Percentiles rank a stretch among this genome's conserved stretches.
phyloP scores from a whole-genome alignment of 2,329 filamentous ascomycete species.

The Hypocreales sp. region DNA sequence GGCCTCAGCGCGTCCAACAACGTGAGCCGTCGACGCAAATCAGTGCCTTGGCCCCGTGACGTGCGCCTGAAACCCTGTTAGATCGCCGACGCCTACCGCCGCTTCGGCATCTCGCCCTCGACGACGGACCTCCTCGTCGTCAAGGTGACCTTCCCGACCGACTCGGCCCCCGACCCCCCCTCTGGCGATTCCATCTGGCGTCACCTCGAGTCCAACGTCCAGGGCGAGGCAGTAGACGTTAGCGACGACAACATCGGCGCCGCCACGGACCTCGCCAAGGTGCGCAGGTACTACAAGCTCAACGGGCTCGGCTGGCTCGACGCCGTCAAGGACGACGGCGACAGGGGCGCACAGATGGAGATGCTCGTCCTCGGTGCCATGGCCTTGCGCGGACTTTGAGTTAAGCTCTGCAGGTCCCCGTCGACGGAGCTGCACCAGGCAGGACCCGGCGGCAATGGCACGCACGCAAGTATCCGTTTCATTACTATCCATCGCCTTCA shows the following conservation, averaged over 20 bases:
- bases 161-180: constrained; percentile 21
- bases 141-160: constrained; percentile 49
- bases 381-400: constrained; percentile 35
- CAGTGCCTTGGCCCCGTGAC: neutral
- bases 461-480: no score
- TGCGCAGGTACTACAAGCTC: constrained; percentile 80
- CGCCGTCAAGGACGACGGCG: constrained; percentile 23
- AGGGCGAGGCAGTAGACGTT: constrained; percentile 44
- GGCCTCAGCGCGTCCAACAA: constrained; percentile 72
- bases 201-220: constrained; percentile 46
- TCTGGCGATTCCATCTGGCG: constrained; percentile 31
- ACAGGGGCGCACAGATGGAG: constrained; percentile 44
- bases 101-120: constrained; percentile 62
- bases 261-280: constrained; percentile 48
- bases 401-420: no score
- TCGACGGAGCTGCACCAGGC: no score
- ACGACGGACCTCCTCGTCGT: constrained; percentile 64
- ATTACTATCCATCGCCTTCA: no score
- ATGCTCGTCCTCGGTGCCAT: constrained; percentile 59
- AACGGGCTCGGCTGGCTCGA: constrained; percentile 41
- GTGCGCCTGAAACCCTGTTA: constrained; percentile 16
- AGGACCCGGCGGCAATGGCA: no score
- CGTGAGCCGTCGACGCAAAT: constrained; percentile 24
- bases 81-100: constrained; percentile 86
- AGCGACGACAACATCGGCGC: constrained; percentile 45